These are phyloP conservation scores for Sarocladiaceae sp. DNA, from an alignment of 2,329 filamentous ascomycete species.

Conservation along the genomic window DNA sequence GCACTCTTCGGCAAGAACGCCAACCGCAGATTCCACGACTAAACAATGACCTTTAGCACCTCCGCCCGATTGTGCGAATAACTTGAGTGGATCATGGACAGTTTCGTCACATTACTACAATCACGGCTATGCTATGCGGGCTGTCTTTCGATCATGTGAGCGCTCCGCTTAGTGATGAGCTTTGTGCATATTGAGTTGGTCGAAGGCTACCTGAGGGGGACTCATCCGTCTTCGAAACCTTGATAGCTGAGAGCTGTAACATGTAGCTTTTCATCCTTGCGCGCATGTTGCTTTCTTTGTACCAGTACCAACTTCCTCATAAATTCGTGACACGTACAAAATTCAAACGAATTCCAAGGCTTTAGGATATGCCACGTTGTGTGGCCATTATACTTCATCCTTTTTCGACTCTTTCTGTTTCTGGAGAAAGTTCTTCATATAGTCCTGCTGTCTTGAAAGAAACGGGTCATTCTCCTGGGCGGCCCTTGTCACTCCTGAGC, in stretches of 20 bases:
- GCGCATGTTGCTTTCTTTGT: neutral
- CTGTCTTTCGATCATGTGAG: neutral
- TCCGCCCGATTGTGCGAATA: neutral
- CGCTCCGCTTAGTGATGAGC: no score
- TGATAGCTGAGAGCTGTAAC: slow-evolving; percentile 9
- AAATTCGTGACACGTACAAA: neutral
- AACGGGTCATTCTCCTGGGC: slow-evolving; percentile 31
- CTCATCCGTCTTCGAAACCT: slow-evolving; percentile 10
- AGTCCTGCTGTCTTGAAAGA: slow-evolving; percentile 41
- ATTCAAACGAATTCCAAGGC: no score
- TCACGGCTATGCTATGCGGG: no score
- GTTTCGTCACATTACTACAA: slow-evolving; percentile 11
- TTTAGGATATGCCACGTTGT: no score
- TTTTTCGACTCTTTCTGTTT: slow-evolving; percentile 14
- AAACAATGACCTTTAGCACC: slow-evolving; percentile 26
- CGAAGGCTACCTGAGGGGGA: slow-evolving; percentile 13
- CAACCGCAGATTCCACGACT: slow-evolving; percentile 95
- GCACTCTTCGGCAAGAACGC: slow-evolving; percentile 90
- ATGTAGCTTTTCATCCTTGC: slow-evolving; percentile 1
- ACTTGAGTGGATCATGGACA: neutral
- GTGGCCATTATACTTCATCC: no score
- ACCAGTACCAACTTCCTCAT: neutral
- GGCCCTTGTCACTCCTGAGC: slow-evolving; percentile 6
- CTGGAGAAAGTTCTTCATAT: slow-evolving; percentile 44
- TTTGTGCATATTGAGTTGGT: no score